Conservation (phyloP, 2,329 filamentous ascomycete species). For the Apiospora arundinis region DNA sequence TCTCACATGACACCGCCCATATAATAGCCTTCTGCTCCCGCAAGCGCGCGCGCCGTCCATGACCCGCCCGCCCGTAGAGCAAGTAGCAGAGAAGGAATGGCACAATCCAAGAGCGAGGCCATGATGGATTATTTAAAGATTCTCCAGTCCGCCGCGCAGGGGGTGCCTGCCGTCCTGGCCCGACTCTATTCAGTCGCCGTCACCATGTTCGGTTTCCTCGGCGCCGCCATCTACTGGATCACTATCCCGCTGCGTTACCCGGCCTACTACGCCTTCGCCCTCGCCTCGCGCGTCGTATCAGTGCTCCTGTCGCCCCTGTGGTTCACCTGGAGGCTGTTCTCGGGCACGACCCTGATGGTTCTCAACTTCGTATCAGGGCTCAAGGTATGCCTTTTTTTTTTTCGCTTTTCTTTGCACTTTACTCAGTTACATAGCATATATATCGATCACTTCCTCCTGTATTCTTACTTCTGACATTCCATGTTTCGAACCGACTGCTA, state of each 20-base stretch:
- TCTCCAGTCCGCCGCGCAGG: conserved; percentile 31
- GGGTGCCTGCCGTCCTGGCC: conserved; percentile 19
- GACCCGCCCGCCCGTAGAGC: neutral
- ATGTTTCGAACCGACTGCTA: neutral
- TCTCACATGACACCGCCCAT: conserved; percentile 1
- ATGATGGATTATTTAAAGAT: conserved; percentile 16
- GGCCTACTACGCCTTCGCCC: conserved; percentile 32
- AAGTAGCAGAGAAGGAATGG: neutral
- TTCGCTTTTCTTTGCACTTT: neutral
- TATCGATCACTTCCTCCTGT: neutral
- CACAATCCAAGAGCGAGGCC: neutral
- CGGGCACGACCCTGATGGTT: conserved; percentile 27
- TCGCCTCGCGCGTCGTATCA: conserved; percentile 26
- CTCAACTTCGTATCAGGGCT: conserved; percentile 34
- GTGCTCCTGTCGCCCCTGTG: conserved; percentile 40
- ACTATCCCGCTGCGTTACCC: conserved; percentile 39
- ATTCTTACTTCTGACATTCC: neutral
- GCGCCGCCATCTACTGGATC: conserved; percentile 33
- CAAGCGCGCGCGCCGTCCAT: neutral
- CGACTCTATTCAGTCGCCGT: conserved; percentile 25
- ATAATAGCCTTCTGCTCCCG: neutral
- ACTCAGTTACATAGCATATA: neutral
- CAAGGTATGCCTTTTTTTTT: conserved; percentile 33
- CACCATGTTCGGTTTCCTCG: conserved; percentile 18
- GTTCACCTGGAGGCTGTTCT: conserved; percentile 29